Percentiles rank a stretch among this genome's conserved stretches.
Conservation (phyloP, 805 yeast species). For the Metschnikowia bowlesiae region DNA sequence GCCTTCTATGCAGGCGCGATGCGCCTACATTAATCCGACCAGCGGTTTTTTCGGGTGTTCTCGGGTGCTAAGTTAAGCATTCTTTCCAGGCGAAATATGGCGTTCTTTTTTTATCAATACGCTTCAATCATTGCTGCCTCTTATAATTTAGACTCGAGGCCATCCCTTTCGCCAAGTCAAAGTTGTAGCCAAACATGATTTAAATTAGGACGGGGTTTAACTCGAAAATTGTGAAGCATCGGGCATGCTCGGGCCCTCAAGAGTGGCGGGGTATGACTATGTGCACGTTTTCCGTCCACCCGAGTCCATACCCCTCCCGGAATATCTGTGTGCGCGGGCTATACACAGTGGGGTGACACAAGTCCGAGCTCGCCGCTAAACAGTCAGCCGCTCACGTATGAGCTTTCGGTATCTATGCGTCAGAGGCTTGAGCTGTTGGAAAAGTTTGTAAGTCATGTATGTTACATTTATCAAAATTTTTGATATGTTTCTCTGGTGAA, state of each 20-base stretch:
- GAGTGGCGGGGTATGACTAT: conserved; percentile 5
- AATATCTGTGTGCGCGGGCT: conserved; percentile 1
- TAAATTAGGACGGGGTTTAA: neutral
- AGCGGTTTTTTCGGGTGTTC: conserved; percentile 4
- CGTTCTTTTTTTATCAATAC: neutral
- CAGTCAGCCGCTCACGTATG: conserved; percentile 4
- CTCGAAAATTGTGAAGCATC: neutral
- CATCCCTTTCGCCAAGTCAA: neutral
- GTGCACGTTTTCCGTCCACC: conserved; percentile 9
- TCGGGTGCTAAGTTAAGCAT: conserved; percentile 1
- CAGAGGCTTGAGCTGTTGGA: no score
- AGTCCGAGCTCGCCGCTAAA: conserved; percentile 16
- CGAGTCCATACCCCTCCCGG: conserved; percentile 6
- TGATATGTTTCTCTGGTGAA: neutral
- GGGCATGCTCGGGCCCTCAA: conserved; percentile 7
- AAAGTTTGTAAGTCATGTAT: no score
- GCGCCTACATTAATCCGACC: conserved; percentile 3
- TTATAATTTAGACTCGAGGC: neutral
- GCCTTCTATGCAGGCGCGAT: neutral
- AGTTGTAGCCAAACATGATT: neutral
- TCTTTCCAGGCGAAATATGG: neutral
- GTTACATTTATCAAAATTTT: no score
- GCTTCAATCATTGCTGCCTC: neutral
- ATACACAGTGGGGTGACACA: conserved; percentile 14
- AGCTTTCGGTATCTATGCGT: neutral